phyloP scores from a whole-genome alignment of 2,329 filamentous ascomycete species.

The Cercospora janseana region DNA sequence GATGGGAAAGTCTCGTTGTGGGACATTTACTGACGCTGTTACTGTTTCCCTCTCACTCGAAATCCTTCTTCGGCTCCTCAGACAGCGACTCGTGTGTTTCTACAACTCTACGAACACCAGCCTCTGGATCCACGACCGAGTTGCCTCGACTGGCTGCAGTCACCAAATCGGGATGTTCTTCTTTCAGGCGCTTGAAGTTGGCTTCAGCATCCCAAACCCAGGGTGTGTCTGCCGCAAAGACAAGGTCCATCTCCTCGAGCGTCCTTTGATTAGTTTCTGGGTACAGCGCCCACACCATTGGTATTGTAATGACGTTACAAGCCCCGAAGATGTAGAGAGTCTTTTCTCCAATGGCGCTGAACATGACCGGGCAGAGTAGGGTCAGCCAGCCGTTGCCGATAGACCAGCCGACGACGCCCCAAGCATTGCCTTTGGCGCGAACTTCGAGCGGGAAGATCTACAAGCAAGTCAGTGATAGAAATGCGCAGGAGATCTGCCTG shows the following conservation, averaged over 20 bases:
- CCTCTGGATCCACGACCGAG: constrained; percentile 30
- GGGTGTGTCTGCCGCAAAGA: constrained; percentile 65
- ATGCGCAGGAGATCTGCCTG: background rate
- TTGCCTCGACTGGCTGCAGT: constrained; percentile 33
- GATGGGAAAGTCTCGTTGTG: constrained; percentile 94
- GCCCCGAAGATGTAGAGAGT: constrained; percentile 72
- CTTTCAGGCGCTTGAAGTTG: constrained; percentile 62
- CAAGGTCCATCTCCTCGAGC: constrained; percentile 70
- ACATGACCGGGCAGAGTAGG: constrained; percentile 52
- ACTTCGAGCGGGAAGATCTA: constrained; percentile 72
- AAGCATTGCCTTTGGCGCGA: constrained; percentile 71
- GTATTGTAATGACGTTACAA: constrained; percentile 63
- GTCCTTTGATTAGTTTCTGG: constrained; percentile 71
- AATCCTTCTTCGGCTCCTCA: constrained; percentile 19
- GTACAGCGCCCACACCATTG: constrained; percentile 71
- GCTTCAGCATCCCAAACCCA: constrained; percentile 71
- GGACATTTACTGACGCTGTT: constrained; percentile 70
- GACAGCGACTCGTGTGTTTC: constrained; percentile 22
- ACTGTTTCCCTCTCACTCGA: background rate
- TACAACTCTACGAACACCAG: constrained; percentile 16
- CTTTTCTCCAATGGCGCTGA: constrained; percentile 64
- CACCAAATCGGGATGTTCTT: constrained; percentile 52
- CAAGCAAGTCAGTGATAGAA: constrained; percentile 47
- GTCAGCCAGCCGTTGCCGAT: constrained; percentile 66
- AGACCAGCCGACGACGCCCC: constrained; percentile 72